Base-by-base conservation (phyloP, 2,329 filamentous ascomycete genomes). In the Colletotrichum spaethianum region DNA sequence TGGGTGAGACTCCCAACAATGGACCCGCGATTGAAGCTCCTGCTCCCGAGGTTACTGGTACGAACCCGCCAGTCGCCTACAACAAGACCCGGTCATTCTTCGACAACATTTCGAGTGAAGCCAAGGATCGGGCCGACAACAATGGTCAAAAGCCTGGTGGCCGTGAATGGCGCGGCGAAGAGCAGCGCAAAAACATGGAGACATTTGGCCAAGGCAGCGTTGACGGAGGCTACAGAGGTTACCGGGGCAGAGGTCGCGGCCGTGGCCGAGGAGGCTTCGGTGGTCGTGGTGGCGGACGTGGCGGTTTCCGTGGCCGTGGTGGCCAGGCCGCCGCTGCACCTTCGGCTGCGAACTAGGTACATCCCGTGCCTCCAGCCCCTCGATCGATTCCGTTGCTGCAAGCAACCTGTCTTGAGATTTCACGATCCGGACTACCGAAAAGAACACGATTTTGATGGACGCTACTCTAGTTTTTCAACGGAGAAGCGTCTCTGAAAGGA, bases 161-260 rank as follows among this genome's bases (percentile, higher is more conserved):
- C 40, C 91, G 93, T 59, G 94, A 97, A 81, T 97, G 96, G 91
- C 92, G 96, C 65, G 93, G 92, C 48, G 95, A 98, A 81, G 96
- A 98, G 81, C 94, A 97, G 80, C 94, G 93, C 81, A 95, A 94
- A 85, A 98, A 98, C 80, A 93, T 99, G 79, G 96, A 99, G 84
- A 99, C 96, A 0, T 99, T 99, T 76, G 96, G 96, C 11, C 95
- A 98, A 81, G 95, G 95, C 64, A 98, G 95, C 76, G 95, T 99
- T 28, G 96, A 99, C 77, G 92, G 91, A 62, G 89, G 91, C 20
- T 93, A 91, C 80, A 90, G 93, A 73, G 91, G 91, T 64, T 96
- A 92, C 82, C 92, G 95, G 63, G 94, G 94, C 38, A 90, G 94
- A 53, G 93, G 93, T 44, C 91, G 95, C 69, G 93, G 94, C 28